These are phyloP conservation scores for Vitis labrusca DNA, from an alignment of 164 flowering plant genomes.

Conservation along the genomic window DNA sequence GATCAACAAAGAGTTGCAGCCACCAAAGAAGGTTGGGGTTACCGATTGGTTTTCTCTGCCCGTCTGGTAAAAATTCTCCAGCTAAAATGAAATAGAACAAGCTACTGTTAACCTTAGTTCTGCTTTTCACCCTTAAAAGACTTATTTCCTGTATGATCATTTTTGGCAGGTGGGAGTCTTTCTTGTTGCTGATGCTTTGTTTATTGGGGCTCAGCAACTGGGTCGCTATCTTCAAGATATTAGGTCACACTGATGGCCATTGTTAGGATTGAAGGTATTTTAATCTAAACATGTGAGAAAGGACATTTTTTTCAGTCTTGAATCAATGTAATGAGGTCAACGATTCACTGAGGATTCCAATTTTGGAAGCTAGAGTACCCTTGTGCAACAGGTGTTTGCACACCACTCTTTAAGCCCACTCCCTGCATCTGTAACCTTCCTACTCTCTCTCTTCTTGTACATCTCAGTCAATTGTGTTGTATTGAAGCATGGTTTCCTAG, in stretches of 20 bases:
- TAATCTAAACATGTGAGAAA: not conserved
- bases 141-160: slow-evolving; percentile 5
- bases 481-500: not conserved
- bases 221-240: slow-evolving; percentile 60
- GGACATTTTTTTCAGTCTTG: not conserved
- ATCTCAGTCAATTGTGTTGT: not conserved
- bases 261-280: not conserved
- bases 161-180: slow-evolving; percentile 63
- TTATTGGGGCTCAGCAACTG: slow-evolving; percentile 72
- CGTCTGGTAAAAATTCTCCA: slow-evolving; percentile 61
- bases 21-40: slow-evolving; percentile 89
- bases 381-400: not conserved
- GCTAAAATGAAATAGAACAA: not conserved
- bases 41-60: slow-evolving; percentile 73
- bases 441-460: not conserved
- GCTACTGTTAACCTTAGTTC: not conserved
- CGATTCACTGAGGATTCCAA: not conserved
- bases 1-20: slow-evolving; percentile 93
- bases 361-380: slow-evolving; percentile 6
- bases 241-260: slow-evolving; percentile 34
- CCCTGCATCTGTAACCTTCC: not conserved
- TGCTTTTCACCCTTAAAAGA: not conserved
- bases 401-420: not conserved
- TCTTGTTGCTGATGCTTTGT: slow-evolving; percentile 77
- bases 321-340: not conserved